Evolutionary conservation across 305 asterid species (phyloP).

Genomic region (Striga hermonthica): DNA sequence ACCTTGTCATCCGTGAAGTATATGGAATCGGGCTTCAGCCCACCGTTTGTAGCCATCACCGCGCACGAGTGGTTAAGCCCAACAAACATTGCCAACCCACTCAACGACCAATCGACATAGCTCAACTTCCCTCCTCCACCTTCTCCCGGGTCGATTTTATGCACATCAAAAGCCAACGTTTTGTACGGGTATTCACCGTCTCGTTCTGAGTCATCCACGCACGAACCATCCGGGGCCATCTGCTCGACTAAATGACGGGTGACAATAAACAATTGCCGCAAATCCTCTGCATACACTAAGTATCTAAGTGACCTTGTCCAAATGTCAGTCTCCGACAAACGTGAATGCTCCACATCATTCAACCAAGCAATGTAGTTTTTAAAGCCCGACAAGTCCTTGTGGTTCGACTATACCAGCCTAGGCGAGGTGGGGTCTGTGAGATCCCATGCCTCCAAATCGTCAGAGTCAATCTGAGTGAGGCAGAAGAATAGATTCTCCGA

Average conservation of each 20-base stretch:
- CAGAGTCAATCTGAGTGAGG: neutral
- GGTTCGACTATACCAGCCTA: neutral
- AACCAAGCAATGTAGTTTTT: neutral
- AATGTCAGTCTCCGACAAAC: neutral
- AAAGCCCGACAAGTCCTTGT: neutral
- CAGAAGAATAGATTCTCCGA: neutral
- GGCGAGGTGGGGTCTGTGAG: neutral
- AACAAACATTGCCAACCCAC: neutral
- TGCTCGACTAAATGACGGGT: neutral
- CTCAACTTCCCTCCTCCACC: neutral
- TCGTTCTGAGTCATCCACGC: neutral
- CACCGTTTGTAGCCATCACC: neutral
- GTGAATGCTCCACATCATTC: neutral
- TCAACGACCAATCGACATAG: neutral
- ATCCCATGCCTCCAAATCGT: neutral
- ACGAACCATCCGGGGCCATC: neutral
- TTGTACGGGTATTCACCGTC: neutral
- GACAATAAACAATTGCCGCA: neutral
- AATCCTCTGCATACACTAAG: neutral
- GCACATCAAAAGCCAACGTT: neutral
- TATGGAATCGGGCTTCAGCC: neutral
- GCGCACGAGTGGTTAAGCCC: neutral
- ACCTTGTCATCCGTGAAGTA: neutral
- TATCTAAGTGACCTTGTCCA: neutral
- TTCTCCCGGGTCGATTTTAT: neutral